phyloP scores from a whole-genome alignment of 495 filamentous ascomycete species.

The Echria macrotheca region DNA sequence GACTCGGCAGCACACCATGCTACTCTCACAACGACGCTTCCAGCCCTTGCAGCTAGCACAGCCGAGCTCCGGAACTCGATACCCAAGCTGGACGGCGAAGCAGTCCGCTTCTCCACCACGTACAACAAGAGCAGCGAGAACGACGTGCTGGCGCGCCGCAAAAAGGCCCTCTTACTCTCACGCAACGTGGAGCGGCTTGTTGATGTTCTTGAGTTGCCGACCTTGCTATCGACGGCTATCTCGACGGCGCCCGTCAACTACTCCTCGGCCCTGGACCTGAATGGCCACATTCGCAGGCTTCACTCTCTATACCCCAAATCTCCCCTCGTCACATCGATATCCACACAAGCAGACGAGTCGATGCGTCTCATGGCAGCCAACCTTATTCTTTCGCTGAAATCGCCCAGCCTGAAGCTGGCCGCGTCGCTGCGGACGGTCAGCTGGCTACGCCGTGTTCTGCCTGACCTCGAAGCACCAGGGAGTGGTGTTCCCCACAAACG shows the following conservation, averaged over 20 bases:
- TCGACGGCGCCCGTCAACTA: constrained; percentile 57
- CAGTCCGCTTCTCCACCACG: constrained; percentile 73
- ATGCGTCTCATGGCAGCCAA: constrained; percentile 87
- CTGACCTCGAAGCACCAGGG: constrained; percentile 56
- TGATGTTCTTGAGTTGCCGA: constrained; percentile 88
- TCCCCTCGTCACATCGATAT: constrained; percentile 64
- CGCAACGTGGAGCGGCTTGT: constrained; percentile 85
- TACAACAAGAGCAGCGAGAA: constrained; percentile 71
- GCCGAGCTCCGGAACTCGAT: constrained; percentile 62
- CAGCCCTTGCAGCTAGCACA: constrained; percentile 59
- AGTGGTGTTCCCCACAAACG: constrained; percentile 25
- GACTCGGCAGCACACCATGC: constrained; percentile 71
- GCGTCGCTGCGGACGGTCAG: constrained; percentile 87
- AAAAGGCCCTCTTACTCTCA: constrained; percentile 77
- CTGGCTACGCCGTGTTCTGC: constrained; percentile 82
- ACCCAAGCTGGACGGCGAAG: constrained; percentile 72
- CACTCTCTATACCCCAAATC: constrained; percentile 78
- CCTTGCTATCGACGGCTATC: constrained; percentile 64
- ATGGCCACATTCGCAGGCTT: constrained; percentile 88
- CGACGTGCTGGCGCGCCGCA: constrained; percentile 65
- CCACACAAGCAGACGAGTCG: constrained; percentile 72
- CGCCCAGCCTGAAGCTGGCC: constrained; percentile 78
- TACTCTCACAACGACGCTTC: constrained; percentile 60
- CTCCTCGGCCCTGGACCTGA: constrained; percentile 82
- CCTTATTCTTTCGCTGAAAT: constrained; percentile 70